These are phyloP conservation scores for Triticum turgidum DNA, from an alignment of 176 grass and related monocot species.

Conservation along the genomic window DNA sequence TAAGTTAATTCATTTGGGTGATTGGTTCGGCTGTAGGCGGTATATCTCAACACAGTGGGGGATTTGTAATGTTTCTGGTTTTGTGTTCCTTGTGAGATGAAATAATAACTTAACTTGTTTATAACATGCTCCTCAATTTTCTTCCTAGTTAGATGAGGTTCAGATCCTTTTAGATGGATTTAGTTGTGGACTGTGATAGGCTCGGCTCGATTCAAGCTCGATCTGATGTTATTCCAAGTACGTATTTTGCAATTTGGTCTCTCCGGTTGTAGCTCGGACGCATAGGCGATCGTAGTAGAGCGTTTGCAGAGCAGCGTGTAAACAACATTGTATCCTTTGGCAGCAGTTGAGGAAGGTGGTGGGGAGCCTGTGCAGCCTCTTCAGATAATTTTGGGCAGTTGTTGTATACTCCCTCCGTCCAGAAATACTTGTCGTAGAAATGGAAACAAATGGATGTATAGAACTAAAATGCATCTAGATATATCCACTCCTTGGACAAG, in stretches of 20 bases:
- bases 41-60: slow-evolving; percentile 28
- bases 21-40: slow-evolving; percentile 48
- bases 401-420: background rate
- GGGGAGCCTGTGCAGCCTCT: background rate
- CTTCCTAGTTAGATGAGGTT: background rate
- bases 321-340: background rate
- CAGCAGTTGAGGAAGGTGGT: background rate
- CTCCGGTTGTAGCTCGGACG: background rate
- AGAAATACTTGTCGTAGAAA: too few species aligned
- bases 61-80: slow-evolving; percentile 29
- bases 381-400: background rate
- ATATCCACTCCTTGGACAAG: too few species aligned
- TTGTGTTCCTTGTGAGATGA: slow-evolving; percentile 2
- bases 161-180: background rate
- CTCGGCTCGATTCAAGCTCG: background rate
- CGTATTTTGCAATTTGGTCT: background rate
- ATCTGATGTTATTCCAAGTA: background rate
- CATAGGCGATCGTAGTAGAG: background rate
- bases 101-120: slow-evolving; percentile 38
- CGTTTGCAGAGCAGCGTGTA: background rate
- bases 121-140: background rate
- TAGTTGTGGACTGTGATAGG: background rate
- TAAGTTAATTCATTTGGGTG: slow-evolving; percentile 70
- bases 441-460: too few species aligned
- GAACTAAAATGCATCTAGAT: too few species aligned